Base-by-base conservation (phyloP, 225 moss, liverwort and hornwort species). In the Ulota crispa region DNA sequence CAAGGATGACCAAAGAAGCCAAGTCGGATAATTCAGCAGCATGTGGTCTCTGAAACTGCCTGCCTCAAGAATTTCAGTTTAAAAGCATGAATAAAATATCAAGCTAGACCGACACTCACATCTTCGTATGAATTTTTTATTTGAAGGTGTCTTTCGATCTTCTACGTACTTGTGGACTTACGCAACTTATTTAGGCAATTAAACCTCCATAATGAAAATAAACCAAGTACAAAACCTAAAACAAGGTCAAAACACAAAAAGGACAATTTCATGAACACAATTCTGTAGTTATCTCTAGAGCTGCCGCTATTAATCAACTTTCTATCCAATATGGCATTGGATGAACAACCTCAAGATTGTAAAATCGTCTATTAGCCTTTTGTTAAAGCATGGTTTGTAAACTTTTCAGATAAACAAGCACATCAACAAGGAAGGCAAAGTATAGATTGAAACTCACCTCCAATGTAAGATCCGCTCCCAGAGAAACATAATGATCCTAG, bases 1-100 rank as follows among this genome's bases (percentile, higher is more conserved):
- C 82, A 69, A 99, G 93, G 70, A 96, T 93, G 72, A 92, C 82
- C 82, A 92, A 88, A 81, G 91, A 94, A 82, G 92, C 93, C 70
- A 96, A 91, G 84, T 99, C 96, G 85, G 92, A 92, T 61, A 99
- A 89, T 76, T 96, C 99, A 80, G 94, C 92, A 65, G 96, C 93
- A 75, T 82, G 80, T 41, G 91, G 94, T 90, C 99, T 96, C 91
- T 92, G 91, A 83, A 92, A 89, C 86, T 91, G 92, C 92, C 99
- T 99, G 96, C 82, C 88, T 88, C 85, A 86, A 80, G 59, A 82
- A 39, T 80, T 75, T 93, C 85, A 89, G 84, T 67, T 82, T 83
- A 80, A n/a, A 59, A 80, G 77, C 70, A 59, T 36, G 82, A 68
- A 68, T 68, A 91, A 28, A 30, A 73, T 65, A 24, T 65, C 34